Conservation (phyloP, 257 asterid species). For the Knoxia roxburghii region DNA sequence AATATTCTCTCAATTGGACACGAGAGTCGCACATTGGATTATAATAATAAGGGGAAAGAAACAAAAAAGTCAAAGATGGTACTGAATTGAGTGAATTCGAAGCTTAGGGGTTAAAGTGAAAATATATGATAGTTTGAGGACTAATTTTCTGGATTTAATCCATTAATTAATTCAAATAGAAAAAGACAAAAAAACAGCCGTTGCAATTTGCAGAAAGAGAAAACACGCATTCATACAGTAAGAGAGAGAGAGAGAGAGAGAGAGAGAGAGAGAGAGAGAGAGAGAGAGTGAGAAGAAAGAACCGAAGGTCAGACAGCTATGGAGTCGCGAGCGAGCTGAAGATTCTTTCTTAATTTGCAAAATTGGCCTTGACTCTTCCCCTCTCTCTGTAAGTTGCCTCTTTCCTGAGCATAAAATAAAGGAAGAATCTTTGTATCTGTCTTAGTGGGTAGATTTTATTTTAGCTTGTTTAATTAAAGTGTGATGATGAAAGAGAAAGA, state of each 20-base stretch:
- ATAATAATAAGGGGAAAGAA: background rate
- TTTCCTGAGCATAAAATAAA: slow-evolving; percentile 14
- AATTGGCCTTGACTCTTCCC: slow-evolving; percentile 14
- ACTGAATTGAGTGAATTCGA: background rate
- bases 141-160: background rate
- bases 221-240: background rate
- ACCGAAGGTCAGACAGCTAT: slow-evolving; percentile 15
- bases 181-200: slow-evolving; percentile 51
- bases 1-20: too few relatives aligned
- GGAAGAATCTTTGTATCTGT: slow-evolving; percentile 21
- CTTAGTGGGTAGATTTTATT: slow-evolving; percentile 15
- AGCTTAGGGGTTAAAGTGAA: background rate
- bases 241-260: background rate
- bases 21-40: too few relatives aligned
- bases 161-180: slow-evolving; percentile 8
- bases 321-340: slow-evolving; percentile 48
- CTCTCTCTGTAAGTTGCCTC: slow-evolving; percentile 32
- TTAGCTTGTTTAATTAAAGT: slow-evolving; percentile 14
- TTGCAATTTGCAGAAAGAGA: slow-evolving; percentile 38
- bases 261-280: background rate
- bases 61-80: background rate
- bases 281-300: slow-evolving; percentile 11
- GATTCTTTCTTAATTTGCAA: slow-evolving; percentile 30
- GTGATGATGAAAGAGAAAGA: slow-evolving; percentile 54
- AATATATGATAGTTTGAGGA: background rate